A percentile compares a stretch with the other conserved stretches of the same genome.
Conservation (phyloP, 2,329 filamentous ascomycete genomes). For the Calonectria leucothoes region DNA sequence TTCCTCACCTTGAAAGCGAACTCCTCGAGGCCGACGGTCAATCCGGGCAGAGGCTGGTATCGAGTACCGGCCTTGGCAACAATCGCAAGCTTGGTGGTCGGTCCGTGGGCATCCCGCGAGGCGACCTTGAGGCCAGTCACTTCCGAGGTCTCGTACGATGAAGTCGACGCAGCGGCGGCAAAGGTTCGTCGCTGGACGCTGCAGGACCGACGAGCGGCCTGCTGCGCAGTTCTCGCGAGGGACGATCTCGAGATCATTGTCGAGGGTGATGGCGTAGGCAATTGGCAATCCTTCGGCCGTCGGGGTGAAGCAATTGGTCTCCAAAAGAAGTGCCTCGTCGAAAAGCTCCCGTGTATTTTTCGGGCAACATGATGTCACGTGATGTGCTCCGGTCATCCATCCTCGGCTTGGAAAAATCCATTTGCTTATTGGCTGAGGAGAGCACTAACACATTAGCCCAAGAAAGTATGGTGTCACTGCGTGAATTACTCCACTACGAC, state of each 20-base stretch:
- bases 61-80: conserved; percentile 95
- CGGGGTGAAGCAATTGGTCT: conserved; percentile 53
- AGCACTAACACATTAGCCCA: not conserved
- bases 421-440: not conserved
- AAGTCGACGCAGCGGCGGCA: conserved; percentile 73
- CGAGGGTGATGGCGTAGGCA: conserved; percentile 66
- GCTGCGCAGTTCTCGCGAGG: conserved; percentile 68
- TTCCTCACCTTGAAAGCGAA: conserved; percentile 92
- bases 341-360: conserved; percentile 59
- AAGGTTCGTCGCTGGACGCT: conserved; percentile 67
- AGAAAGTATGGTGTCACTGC: not conserved
- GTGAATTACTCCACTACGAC: too few species aligned
- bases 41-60: conserved; percentile 89
- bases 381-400: conserved; percentile 43
- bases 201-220: conserved; percentile 67
- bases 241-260: conserved; percentile 73
- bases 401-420: not conserved
- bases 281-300: conserved; percentile 62
- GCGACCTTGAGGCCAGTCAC: conserved; percentile 92
- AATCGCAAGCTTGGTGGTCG: conserved; percentile 90
- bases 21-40: conserved; percentile 90
- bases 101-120: conserved; percentile 87
- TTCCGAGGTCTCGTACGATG: conserved; percentile 89
- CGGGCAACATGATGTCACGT: conserved; percentile 53
- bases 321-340: conserved; percentile 56